Base-by-base conservation (phyloP, 2,329 filamentous ascomycete species). In the Pyricularia sp. region DNA sequence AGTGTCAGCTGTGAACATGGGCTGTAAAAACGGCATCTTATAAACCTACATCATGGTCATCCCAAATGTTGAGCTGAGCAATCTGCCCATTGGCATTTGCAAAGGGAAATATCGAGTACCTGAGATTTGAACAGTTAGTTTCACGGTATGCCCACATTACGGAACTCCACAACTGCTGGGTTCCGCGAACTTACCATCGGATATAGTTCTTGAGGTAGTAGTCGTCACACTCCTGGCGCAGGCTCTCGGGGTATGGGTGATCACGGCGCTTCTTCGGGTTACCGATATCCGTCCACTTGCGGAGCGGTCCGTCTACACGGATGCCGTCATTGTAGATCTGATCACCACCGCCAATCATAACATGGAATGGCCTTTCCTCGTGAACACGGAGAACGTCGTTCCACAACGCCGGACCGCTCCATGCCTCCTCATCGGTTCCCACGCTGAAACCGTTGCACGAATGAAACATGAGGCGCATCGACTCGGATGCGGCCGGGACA, bases 401-500 rank as follows among this genome's bases (percentile, higher is more conserved):
- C 95, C 95, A 99, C 69, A 99, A 81, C 4, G 92, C 92, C n/a
- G 93, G 91, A 0, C 95, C 95, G 75, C 91, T 94, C 82, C 93
- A 97, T 61, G 90, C 89, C 66, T 92, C 88, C 70, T 95, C 88
- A 77, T 97, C 91, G 3, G 93, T 94, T 68, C 91, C 92, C 58
- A 95, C 85, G 73, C 92, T 94, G 81, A 99, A 99, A 20, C 95
- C 96, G 78, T 99, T 99, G 81, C 95, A 97, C 69, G 92, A 97
- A 81, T 97, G 92, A 80, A 97, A 99, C 92, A 98, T 97, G 76
- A 97, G 92, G 76, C 97, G 93, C 94, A 99, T 98, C 4, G 92
- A 92, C 79, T 97, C 90, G 64, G 88, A 87, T 69, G 85, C 83
- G 14, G 92, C 92, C 14, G 95, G 94, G 4, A 98, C 88, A 84